Base-by-base conservation (phyloP, 1,284 basidiomycete genomes). In the Leccinum angustisporum region DNA sequence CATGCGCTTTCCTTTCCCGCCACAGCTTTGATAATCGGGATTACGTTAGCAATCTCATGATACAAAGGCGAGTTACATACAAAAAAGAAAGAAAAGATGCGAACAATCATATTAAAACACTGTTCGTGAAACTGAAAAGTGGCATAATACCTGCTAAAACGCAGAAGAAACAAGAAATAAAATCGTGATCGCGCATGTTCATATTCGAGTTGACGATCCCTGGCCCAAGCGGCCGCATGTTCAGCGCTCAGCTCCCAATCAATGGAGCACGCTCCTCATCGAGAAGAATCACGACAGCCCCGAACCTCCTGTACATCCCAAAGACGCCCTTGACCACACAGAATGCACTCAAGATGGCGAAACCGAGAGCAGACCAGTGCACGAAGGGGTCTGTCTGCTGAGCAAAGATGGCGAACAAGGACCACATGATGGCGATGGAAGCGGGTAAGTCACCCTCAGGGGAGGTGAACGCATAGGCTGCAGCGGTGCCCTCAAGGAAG, bases 401-500 rank as follows among this genome's bases (percentile, higher is more conserved):
- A 30, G 86, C 88, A 72, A 94, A 92, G 75, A 94, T 91, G 58
- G 91, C 93, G 77, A 91, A 94, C 31, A 92, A 80, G 31, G 88
- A 85, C 88, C 90, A 93, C 50, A 86, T 84, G 68, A 95, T 93
- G 67, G 91, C 92, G 70, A 95, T 83, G 50, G 92, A 90, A 2
- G 92, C 94, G 8, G 94, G 92, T 51, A 97, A 85, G 70, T 98
- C 95, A 65, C 95, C 95, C 75, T 97, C 94, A 2, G 85, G 80
- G 14, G 89, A 88, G 53, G 92, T 92, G 80, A 95, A 94, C 53
- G 94, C 93, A 75, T 98, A 97, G 1, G 92, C 91, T 7, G 90
- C 92, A 0, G 93, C 90, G 11, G 95, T 97, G 21, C 87, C 90
- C 77, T 97, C 95, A 65, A 98, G 88, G 89, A 97, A 97, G 80